Percentiles rank a stretch among this genome's conserved stretches.
Evolutionary conservation across 257 asterid genomes (phyloP).

Genomic region (Przewalskia tangutica): DNA sequence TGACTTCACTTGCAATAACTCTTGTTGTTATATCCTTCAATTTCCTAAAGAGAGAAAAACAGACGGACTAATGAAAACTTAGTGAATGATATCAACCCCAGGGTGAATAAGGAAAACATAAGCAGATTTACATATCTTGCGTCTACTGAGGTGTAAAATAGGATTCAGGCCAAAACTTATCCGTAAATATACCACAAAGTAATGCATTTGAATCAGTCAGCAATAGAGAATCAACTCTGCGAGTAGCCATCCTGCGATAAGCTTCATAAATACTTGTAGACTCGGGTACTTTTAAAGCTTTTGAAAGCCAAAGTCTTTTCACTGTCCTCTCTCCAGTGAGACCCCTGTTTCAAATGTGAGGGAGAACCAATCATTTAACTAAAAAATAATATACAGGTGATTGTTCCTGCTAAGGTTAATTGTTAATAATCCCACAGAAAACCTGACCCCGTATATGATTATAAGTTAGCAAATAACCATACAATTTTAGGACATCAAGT

Average conservation of each 20-base stretch:
- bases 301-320: constrained; percentile 69
- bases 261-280: constrained; percentile 73
- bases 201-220: constrained; percentile 91
- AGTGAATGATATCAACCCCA: not conserved
- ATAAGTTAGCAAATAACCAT: not conserved
- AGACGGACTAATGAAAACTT: not conserved
- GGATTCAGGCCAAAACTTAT: constrained; percentile 41
- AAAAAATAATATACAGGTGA: not conserved
- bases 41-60: not conserved
- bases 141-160: not conserved
- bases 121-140: not conserved
- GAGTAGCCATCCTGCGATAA: constrained; percentile 33
- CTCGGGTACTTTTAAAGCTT: constrained; percentile 80
- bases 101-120: not conserved
- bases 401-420: not conserved
- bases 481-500: not conserved
- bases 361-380: constrained; percentile 5
- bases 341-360: constrained; percentile 43
- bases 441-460: not conserved
- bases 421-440: not conserved
- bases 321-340: constrained; percentile 86
- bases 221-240: constrained; percentile 54
- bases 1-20: too few species aligned
- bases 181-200: constrained; percentile 87
- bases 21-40: too few species aligned